Evolutionary conservation across 495 filamentous ascomycete genomes (phyloP), one percentile per base, ranked within the genome.

Genomic region (Aspergillus nidulans): DNA sequence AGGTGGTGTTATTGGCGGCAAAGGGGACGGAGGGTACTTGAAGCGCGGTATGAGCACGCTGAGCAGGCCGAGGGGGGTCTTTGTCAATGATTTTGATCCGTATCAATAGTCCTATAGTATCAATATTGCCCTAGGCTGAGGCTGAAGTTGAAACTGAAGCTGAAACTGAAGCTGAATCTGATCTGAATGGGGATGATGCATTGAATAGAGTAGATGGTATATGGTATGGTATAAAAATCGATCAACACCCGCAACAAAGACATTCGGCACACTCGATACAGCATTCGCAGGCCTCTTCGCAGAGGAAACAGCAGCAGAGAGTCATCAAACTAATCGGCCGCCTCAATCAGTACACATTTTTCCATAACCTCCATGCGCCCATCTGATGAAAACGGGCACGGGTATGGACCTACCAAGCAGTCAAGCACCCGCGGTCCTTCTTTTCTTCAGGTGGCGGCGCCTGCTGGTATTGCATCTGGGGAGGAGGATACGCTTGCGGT

Each of bases 21-120:
- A 77, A 57, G 71, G 72, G 9, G 74, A 74, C 65, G 83, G 82
- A 0, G 46, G 74, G 58, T 86, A 80, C 64, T 28, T 83, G 51
- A 80, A 79, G 34, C 49, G 56, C 8, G 56, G 56, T 6, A 13
- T 43, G 49, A 58, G 56, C 12, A 49, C 56, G 42, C 21, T 58
- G 36, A 53, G 56, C 43, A 24, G 43, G 44, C 56, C 56, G 19
- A 23, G 56, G 20, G 49, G 39, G 34, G 49, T 49, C 44, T 58
- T 58, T 49, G 56, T 58, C 13, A 58, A 58, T 25, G 56, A 58
- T 28, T 58, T 53, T 32, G 34, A 58, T 49, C 56, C 56, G 16
- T 49, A 58, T 26, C 41, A 49, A 12, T 47, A 47, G 48, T n/a
- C n/a, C n/a, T n/a, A n/a, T n/a, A n/a, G n/a, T n/a, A n/a, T n/a